Base-by-base conservation (phyloP, 352 stramenopile genomes). In the Thraustochytrium sp. region DNA sequence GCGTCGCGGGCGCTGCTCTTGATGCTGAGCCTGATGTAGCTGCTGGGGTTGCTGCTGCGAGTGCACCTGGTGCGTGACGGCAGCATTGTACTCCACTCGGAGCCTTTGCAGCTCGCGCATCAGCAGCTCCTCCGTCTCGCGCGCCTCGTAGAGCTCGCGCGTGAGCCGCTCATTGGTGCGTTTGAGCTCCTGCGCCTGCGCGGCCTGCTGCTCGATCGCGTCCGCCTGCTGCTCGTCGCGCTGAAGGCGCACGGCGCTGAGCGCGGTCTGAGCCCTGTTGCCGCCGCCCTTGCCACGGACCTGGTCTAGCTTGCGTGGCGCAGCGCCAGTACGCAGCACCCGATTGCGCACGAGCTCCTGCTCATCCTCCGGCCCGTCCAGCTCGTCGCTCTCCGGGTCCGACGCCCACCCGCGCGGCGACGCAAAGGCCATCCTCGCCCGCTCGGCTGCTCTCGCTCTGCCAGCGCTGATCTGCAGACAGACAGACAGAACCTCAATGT, bases 361-460 rank as follows among this genome's bases (percentile, higher is more conserved):
- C 1, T 77, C 42, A 8, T 62, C 42, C 1, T 40, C 42, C 18
- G 36, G 34, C 65, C 23, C 46, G 23, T 62, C 59, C 18, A 23
- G 18, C 13, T 68, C 59, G 18, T 68, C 59, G 59, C 34, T 23
- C 31, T 68, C 65, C 11, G 65, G 42, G 46, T 77, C 65, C n/a
- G 65, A 77, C 13, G 65, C 68, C 65, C 65, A 77, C 36, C 42
- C 65, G 13, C 65, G 40, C 16, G 65, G 65, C 42, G 65, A 77
- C 9, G 37, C 34, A 23, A 26, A 62, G 26, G 36, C 59, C 59
- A 72, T 72, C 51, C 16, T 59, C 16, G 16, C 16, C 26, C 5
- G 16, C 0, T n/a, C 21, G n/a, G 4, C 31, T 13, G 21, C 48
- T 55, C 48, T n/a, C 48, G 18, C n/a, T n/a, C 48, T 55, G 48